Evolutionary conservation across 495 filamentous ascomycete genomes (phyloP), one percentile per base, ranked within the genome.

Genomic region (Hamigera avellanea): DNA sequence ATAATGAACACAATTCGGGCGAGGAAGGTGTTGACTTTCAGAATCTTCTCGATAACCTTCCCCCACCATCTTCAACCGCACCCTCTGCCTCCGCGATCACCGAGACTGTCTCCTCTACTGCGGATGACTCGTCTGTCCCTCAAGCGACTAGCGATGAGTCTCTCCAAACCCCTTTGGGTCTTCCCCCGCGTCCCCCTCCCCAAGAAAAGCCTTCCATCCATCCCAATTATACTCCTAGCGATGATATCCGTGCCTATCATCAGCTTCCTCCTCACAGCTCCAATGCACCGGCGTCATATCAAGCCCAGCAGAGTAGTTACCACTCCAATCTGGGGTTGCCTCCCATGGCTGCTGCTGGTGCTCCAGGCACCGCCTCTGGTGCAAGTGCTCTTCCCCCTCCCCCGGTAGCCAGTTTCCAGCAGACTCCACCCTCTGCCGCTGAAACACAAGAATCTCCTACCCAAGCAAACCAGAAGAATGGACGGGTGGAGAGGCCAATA

Each of bases 201-300:
- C 71, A 64, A 60, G 63, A 65, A 40, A 69, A 72, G 53, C 75
- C 73, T 29, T 58, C 71, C 40, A 64, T 69, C 32, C 70, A 78
- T 54, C 62, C 68, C 34, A 69, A 70, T 43, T 76, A 75, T 49
- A 52, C 63, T 26, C 62, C 71, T 31, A 66, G 56, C 38, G 63
- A 73, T 57, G 71, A 74, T 47, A 67, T 74, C 35, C 61, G 65
- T 40, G 59, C 71, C 14, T 77, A 78, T 54, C 73, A 78, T 46
- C 72, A 73, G 35, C 45, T 59, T 17, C 47, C 57, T 37, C 33
- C 61, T 37, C 56, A 46, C 42, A 40, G 47, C 33, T 54, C 60
- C 32, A 61, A 54, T 40, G 45, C 62, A 25, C 18, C 50, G 9
- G 37, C 64, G 36, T 29, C 58, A 44, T 59, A 64, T 37, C 43